Percentiles rank a stretch among this genome's conserved stretches.
Conservation (phyloP, 441 rosid species). For the Dalechampia spathulata region DNA sequence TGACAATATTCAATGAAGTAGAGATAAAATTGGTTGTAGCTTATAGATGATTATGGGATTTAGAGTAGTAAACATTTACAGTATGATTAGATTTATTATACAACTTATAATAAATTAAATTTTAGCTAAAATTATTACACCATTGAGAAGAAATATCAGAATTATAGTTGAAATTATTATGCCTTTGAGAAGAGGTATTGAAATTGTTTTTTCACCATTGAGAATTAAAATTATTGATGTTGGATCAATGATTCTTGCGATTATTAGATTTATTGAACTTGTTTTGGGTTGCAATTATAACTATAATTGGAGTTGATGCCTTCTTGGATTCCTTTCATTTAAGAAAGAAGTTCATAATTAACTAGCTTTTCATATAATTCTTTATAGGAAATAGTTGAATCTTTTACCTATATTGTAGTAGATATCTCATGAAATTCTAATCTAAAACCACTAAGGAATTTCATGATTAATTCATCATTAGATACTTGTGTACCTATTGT, state of each 20-base stretch:
- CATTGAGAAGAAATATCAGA: too few species aligned
- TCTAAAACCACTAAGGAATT: background rate
- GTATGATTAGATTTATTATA: background rate
- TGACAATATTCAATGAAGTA: too few species aligned
- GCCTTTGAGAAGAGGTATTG: too few species aligned
- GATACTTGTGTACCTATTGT: background rate
- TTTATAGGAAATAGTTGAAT: background rate
- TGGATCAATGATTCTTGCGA: background rate
- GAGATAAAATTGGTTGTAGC: background rate
- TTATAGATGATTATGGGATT: background rate
- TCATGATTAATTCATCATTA: background rate
- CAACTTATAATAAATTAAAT: background rate
- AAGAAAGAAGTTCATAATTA: slow-evolving; percentile 2
- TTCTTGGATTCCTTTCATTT: background rate
- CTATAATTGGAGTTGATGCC: too few species aligned
- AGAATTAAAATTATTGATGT: background rate
- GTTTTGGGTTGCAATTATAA: too few species aligned
- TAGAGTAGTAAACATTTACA: background rate
- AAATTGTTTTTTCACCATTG: too few species aligned
- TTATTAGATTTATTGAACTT: background rate
- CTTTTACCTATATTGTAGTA: background rate
- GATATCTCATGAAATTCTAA: background rate
- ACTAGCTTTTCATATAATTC: background rate
- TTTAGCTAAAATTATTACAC: too few species aligned
- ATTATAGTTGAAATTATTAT: background rate